phyloP scores from a whole-genome alignment of 116 monocot species.

The Dioscorea cayenensis region DNA sequence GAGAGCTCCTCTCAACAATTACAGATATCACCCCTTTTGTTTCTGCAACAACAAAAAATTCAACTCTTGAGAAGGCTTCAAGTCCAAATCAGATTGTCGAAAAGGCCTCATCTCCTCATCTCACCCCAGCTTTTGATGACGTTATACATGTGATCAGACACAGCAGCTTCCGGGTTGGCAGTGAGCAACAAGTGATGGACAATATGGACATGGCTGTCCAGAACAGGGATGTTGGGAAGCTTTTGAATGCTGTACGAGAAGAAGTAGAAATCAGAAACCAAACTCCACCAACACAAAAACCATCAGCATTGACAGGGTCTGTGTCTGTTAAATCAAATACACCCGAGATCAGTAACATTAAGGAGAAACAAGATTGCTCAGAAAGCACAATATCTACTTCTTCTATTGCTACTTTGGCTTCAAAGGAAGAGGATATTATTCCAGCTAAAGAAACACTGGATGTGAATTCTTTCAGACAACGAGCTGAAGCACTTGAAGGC shows the following conservation, averaged over 20 bases:
- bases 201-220: constrained; percentile 39
- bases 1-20: constrained; percentile 48
- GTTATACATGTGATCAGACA: constrained; percentile 90
- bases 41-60: constrained; percentile 15
- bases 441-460: constrained; percentile 65
- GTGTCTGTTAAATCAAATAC: constrained; percentile 17
- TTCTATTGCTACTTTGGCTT: constrained; percentile 7
- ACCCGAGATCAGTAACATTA: constrained; percentile 20
- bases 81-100: constrained; percentile 22
- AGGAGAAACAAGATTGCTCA: constrained; percentile 23
- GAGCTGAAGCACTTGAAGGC: constrained; percentile 96
- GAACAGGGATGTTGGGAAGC: constrained; percentile 39
- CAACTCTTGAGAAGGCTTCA: constrained; percentile 21
- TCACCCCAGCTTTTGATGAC: constrained; percentile 68
- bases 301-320: constrained; percentile 13
- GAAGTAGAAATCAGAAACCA: constrained; percentile 55
- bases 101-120: constrained; percentile 32
- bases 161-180: constrained; percentile 84
- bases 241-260: constrained; percentile 48
- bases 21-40: constrained; percentile 26
- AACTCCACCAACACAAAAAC: constrained; percentile 6
- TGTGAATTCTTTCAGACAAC: constrained; percentile 73
- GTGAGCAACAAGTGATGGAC: constrained; percentile 53
- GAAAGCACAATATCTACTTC: constrained; percentile 24
- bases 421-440: constrained; percentile 36